Evolutionary conservation across 192 early-diverging fungal genomes (phyloP).

Genomic region (Pecoramyces ruminantium): DNA sequence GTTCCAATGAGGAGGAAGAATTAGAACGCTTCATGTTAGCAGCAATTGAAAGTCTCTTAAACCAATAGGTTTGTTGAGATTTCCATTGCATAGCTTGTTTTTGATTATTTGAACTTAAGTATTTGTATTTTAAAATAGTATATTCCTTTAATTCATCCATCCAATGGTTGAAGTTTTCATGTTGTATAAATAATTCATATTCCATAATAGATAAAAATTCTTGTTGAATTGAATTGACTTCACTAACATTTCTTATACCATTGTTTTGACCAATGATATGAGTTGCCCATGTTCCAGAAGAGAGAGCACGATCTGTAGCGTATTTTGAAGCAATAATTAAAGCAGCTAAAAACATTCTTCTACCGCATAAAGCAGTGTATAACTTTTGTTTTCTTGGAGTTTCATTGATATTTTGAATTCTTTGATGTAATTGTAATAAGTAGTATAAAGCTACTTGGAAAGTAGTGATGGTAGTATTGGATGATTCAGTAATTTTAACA

Average conservation of each 20-base stretch:
- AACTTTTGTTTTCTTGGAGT: not conserved
- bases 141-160: not conserved
- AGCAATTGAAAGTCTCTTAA: not conserved
- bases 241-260: not conserved
- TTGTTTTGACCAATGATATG: not conserved
- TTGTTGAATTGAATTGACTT: not conserved
- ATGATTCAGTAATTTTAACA: not conserved
- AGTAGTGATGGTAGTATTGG: not conserved
- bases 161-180: not conserved
- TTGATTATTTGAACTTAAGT: not conserved
- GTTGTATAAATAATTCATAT: not conserved
- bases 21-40: not conserved
- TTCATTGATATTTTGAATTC: not conserved
- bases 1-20: not conserved
- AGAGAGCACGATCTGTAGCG: slow-evolving; percentile 62
- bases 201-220: not conserved
- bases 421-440: not conserved
- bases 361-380: slow-evolving; percentile 22
- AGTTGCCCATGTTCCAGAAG: slow-evolving; percentile 57
- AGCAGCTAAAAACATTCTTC: slow-evolving; percentile 69
- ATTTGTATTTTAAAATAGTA: not conserved
- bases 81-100: not conserved
- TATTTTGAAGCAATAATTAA: slow-evolving; percentile 78
- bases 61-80: not conserved
- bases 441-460: not conserved